Conservation (phyloP, 768 basidiomycete genomes). For the Tylopilus balloui region DNA sequence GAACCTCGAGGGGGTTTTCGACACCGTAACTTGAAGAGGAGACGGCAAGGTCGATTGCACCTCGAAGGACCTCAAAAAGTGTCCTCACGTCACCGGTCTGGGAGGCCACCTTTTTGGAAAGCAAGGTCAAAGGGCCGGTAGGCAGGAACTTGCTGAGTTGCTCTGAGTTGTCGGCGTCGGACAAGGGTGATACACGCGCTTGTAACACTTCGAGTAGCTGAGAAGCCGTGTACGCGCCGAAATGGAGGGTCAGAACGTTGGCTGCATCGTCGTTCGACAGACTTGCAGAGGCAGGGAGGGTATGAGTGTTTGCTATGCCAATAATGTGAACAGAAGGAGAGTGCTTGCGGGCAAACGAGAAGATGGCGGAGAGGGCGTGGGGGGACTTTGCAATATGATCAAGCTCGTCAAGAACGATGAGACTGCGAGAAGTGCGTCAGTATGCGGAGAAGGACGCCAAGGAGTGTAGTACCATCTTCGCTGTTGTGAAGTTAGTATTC, state of each 20-base stretch:
- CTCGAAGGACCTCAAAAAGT: slow-evolving; percentile 74
- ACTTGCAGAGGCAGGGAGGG: slow-evolving; percentile 57
- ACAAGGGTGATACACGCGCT: slow-evolving; percentile 55
- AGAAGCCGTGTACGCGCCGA: slow-evolving; percentile 69
- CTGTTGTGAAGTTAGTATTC: slow-evolving; percentile 38
- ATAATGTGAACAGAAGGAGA: slow-evolving; percentile 59
- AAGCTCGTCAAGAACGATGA: slow-evolving; percentile 82
- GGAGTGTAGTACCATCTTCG: slow-evolving; percentile 47
- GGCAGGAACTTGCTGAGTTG: slow-evolving; percentile 56
- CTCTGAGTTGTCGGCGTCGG: slow-evolving; percentile 29
- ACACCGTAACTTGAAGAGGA: slow-evolving; percentile 19
- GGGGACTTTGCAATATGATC: slow-evolving; percentile 70
- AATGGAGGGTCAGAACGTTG: slow-evolving; percentile 64
- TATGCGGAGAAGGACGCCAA: slow-evolving; percentile 7
- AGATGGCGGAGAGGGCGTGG: slow-evolving; percentile 57
- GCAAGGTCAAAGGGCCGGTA: slow-evolving; percentile 56
- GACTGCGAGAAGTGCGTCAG: slow-evolving; percentile 36
- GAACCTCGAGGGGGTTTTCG: slow-evolving; percentile 29
- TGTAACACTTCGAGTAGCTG: slow-evolving; percentile 69
- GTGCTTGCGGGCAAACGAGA: slow-evolving; percentile 58
- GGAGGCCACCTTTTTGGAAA: slow-evolving; percentile 77
- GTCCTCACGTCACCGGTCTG: slow-evolving; percentile 80
- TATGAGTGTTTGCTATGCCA: slow-evolving; percentile 88
- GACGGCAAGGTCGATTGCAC: slow-evolving; percentile 71
- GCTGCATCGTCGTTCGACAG: slow-evolving; percentile 35